Percentiles rank a stretch among this genome's conserved stretches.
phyloP scores from a whole-genome alignment of 306 rosid genomes.

The Mucuna pruriens region DNA sequence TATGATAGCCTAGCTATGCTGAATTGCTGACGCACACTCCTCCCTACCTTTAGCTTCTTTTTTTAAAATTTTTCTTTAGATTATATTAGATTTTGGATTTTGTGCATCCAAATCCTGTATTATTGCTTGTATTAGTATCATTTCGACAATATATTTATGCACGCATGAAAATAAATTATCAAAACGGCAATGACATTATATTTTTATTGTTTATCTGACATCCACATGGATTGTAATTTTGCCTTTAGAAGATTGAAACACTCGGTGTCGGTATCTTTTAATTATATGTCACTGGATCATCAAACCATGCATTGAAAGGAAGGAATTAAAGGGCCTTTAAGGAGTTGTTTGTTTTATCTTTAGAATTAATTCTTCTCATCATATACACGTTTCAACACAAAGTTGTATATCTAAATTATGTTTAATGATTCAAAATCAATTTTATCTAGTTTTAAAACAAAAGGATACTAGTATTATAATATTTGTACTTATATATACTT shows the following conservation, averaged over 20 bases:
- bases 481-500: neutral
- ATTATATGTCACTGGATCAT: neutral
- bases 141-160: neutral
- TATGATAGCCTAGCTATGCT: neutral
- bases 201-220: neutral
- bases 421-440: neutral
- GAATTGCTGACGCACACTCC: neutral
- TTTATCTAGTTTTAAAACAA: neutral
- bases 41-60: neutral
- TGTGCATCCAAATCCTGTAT: neutral
- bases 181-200: neutral
- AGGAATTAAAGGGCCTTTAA: neutral
- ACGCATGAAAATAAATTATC: neutral
- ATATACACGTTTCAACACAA: neutral
- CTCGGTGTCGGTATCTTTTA: neutral
- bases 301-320: neutral
- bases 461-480: too few species aligned
- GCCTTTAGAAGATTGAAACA: neutral
- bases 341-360: neutral
- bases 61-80: neutral
- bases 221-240: neutral
- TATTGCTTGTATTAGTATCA: neutral
- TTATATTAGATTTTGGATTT: constrained; percentile 6
- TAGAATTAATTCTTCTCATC: neutral
- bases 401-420: neutral